Percentiles rank a stretch among this genome's conserved stretches.
Evolutionary conservation across 116 monocot species (phyloP).

Genomic region (Trichopus zeylanicus): DNA sequence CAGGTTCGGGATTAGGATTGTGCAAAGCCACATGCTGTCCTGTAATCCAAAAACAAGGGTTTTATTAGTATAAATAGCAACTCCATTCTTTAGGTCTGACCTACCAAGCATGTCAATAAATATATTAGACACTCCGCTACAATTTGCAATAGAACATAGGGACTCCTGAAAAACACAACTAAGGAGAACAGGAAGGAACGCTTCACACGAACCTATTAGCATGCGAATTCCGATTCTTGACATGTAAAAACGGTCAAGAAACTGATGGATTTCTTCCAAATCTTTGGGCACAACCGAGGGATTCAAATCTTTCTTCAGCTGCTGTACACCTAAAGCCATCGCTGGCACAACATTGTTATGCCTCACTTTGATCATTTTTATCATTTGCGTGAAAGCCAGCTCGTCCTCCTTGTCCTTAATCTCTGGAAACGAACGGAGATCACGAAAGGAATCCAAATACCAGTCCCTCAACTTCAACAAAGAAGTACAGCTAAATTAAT

Average conservation of each 20-base stretch:
- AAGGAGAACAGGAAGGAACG: neutral
- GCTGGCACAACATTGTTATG: constrained; percentile 98
- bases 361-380: constrained; percentile 92
- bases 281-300: constrained; percentile 29
- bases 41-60: constrained; percentile 19
- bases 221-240: constrained; percentile 96
- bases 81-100: no score
- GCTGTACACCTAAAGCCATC: constrained; percentile 92
- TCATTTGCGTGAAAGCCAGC: constrained; percentile 84
- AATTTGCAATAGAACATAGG: no score
- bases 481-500: no score
- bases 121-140: no score
- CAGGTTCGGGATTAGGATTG: constrained; percentile 67
- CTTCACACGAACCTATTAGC: constrained; percentile 73
- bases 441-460: constrained; percentile 95
- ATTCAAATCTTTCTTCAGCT: constrained; percentile 74
- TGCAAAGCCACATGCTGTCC: constrained; percentile 94
- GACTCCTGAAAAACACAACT: neutral
- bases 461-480: constrained; percentile 80
- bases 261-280: constrained; percentile 80
- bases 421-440: constrained; percentile 69
- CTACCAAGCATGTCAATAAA: no score
- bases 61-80: neutral
- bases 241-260: constrained; percentile 98
- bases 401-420: constrained; percentile 58